Evolutionary conservation across 2,329 filamentous ascomycete species (phyloP).

Genomic region (Dryadomyces quercivorus): DNA sequence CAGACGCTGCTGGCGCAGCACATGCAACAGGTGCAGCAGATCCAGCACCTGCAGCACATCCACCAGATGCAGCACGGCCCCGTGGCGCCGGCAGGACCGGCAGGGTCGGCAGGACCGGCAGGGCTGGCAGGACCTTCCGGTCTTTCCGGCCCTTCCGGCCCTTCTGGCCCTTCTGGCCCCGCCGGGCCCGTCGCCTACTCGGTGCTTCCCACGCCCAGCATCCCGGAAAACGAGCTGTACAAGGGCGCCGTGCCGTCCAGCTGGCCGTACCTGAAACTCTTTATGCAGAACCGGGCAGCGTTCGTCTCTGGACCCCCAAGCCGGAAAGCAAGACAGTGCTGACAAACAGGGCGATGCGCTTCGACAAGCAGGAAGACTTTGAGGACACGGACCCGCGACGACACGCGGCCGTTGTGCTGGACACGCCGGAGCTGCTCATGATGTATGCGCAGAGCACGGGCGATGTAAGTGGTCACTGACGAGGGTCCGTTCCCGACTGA

Average conservation of each 20-base stretch:
- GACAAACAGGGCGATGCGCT: not conserved
- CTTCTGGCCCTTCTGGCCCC: no score
- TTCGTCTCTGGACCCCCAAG: not conserved
- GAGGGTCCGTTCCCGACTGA: no score
- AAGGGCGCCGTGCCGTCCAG: not conserved
- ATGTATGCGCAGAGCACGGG: conserved; percentile 42
- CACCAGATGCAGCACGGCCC: not conserved
- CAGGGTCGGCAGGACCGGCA: no score
- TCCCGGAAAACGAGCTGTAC: not conserved
- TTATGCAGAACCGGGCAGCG: not conserved
- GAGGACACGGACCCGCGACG: conserved; percentile 30
- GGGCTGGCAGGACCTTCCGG: no score
- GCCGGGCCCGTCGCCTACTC: not conserved
- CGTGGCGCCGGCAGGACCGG: no score
- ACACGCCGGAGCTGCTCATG: conserved; percentile 45
- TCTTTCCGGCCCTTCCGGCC: no score
- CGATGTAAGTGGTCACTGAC: conserved; percentile 32
- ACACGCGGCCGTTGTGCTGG: conserved; percentile 40
- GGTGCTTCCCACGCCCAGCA: not conserved
- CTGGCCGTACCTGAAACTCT: not conserved
- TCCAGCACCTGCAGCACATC: not conserved
- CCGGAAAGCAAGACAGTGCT: not conserved
- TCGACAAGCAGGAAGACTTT: conserved; percentile 18
- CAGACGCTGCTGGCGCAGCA: not conserved
- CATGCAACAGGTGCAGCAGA: not conserved